Conservation (phyloP, 2,329 filamentous ascomycete genomes). For the Claviceps sp. region DNA sequence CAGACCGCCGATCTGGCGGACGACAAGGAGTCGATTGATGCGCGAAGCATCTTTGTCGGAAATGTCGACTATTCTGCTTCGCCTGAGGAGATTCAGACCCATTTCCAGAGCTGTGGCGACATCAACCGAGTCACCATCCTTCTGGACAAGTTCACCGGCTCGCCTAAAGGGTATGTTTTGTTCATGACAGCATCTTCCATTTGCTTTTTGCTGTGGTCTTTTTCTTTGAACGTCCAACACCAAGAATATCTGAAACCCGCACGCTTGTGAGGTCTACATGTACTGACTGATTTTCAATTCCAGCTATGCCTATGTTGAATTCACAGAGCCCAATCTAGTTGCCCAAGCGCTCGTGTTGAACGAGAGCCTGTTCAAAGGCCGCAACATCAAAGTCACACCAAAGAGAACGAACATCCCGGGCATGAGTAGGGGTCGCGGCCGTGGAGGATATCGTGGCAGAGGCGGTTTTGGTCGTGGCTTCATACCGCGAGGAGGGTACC, state of each 20-base stretch:
- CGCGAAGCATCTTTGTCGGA: conserved; percentile 91
- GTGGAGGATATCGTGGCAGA: conserved; percentile 38
- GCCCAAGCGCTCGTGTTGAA: conserved; percentile 90
- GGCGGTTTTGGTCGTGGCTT: conserved; percentile 42
- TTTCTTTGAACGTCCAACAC: not conserved
- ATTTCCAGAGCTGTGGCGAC: conserved; percentile 92
- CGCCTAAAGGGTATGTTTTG: conserved; percentile 77
- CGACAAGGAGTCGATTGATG: conserved; percentile 91
- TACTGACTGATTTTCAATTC: not conserved
- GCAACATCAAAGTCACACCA: conserved; percentile 86
- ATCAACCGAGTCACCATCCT: conserved; percentile 98
- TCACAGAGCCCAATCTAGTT: conserved; percentile 84
- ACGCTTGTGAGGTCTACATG: not conserved
- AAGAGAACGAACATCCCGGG: conserved; percentile 96
- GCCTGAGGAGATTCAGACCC: conserved; percentile 90
- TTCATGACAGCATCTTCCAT: not conserved
- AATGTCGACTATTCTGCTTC: conserved; percentile 97
- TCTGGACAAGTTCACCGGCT: conserved; percentile 94
- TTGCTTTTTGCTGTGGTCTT: too few relatives aligned
- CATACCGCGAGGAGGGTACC: conserved; percentile 45
- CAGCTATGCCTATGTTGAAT: conserved; percentile 98
- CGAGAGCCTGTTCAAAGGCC: conserved; percentile 87
- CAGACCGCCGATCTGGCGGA: conserved; percentile 73
- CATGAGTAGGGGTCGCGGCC: conserved; percentile 69
- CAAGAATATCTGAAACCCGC: too few relatives aligned